Conservation (phyloP, 768 basidiomycete species). For the Kondoa malvinella region DNA sequence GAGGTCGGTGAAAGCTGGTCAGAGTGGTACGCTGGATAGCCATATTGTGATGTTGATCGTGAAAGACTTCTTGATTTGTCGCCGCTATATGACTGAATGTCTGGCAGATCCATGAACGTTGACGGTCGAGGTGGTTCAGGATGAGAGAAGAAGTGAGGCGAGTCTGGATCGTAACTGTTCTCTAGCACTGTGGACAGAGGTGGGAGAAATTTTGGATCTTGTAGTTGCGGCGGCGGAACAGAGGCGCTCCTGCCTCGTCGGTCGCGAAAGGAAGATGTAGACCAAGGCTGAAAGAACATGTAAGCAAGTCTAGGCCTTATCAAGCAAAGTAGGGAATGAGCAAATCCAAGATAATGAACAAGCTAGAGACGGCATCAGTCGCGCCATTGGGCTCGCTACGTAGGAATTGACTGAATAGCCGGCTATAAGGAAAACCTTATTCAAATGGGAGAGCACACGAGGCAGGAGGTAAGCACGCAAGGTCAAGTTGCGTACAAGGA, state of each 20-base stretch:
- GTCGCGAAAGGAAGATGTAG: background rate
- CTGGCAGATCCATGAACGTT: too few species aligned
- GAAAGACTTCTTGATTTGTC: too few species aligned
- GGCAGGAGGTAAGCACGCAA: too few species aligned
- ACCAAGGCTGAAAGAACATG: background rate
- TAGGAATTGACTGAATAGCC: too few species aligned
- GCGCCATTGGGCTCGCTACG: background rate
- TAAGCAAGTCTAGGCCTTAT: background rate
- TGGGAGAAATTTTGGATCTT: background rate
- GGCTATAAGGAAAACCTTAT: too few species aligned
- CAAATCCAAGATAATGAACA: background rate
- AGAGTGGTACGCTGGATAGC: too few species aligned
- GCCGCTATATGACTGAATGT: too few species aligned
- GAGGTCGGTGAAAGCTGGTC: too few species aligned
- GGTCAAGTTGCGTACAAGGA: too few species aligned
- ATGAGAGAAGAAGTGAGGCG: background rate
- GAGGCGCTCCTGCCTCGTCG: background rate
- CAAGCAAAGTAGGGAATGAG: background rate
- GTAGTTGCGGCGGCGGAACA: background rate
- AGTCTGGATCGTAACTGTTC: background rate
- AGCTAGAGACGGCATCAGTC: background rate
- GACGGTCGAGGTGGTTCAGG: too few species aligned
- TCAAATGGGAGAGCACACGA: too few species aligned
- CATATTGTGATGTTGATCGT: too few species aligned
- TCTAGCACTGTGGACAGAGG: background rate